Conservation (phyloP, 352 stramenopile genomes). For the Blastocystis sp. region DNA sequence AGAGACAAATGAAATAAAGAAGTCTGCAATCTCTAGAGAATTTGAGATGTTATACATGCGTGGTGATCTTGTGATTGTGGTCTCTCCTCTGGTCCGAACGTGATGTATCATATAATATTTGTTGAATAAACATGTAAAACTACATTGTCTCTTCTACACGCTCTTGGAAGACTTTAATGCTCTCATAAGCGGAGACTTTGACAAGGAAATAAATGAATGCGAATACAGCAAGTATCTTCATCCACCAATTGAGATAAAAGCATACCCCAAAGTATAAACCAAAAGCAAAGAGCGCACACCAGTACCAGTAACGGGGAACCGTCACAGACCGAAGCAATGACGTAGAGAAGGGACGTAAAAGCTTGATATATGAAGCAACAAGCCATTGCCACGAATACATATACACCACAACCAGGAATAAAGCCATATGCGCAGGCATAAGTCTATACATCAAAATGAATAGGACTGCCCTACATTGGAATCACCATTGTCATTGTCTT, state of each 20-base stretch:
- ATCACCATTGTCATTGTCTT: constrained; percentile 7
- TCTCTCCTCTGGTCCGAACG: constrained; percentile 35
- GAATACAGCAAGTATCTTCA: constrained; percentile 22
- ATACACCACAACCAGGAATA: constrained; percentile 38
- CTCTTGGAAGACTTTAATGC: constrained; percentile 45
- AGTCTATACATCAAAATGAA: background rate
- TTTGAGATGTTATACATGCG: constrained; percentile 29
- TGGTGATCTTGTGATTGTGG: constrained; percentile 1
- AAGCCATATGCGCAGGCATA: constrained; percentile 47
- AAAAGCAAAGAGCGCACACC: constrained; percentile 7
- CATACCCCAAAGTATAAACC: constrained; percentile 33
- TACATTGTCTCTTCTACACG: background rate
- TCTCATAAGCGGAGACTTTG: constrained; percentile 27
- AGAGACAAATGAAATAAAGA: constrained; percentile 20
- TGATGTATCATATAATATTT: background rate
- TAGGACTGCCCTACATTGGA: background rate
- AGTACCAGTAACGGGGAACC: constrained; percentile 41
- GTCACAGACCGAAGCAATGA: constrained; percentile 42
- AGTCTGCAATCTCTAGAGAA: background rate
- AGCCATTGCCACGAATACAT: constrained; percentile 54
- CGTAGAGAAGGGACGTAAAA: background rate
- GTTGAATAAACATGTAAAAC: constrained; percentile 6
- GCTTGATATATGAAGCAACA: constrained; percentile 8
- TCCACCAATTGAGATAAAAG: constrained; percentile 49
- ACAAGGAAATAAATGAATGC: constrained; percentile 41